Evolutionary conservation across 2,329 filamentous ascomycete species (phyloP).

Genomic region (Raffaelea deltoideospora): DNA sequence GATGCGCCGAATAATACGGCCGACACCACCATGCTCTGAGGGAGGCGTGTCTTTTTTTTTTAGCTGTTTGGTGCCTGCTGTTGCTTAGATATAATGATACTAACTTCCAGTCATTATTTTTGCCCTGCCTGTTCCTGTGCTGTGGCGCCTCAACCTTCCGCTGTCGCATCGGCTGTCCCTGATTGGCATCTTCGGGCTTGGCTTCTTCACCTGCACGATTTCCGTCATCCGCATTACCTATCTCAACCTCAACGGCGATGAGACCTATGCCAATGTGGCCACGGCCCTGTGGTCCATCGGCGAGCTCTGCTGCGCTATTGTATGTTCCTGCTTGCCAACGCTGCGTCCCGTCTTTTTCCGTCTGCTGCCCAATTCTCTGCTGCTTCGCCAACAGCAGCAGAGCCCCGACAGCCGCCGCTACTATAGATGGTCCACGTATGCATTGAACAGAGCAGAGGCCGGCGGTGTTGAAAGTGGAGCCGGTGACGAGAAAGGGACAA

Average conservation of each 20-base stretch:
- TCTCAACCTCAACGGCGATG: conserved; percentile 18
- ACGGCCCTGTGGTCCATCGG: conserved; percentile 18
- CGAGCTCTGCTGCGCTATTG: conserved; percentile 21
- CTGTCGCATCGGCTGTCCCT: conserved; percentile 15
- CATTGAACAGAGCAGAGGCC: no score
- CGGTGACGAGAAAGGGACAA: no score
- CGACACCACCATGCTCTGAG: no score
- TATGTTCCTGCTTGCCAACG: conserved; percentile 21
- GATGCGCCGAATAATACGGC: no score
- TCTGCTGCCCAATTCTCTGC: conserved; percentile 1
- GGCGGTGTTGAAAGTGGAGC: no score
- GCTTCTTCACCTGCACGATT: conserved; percentile 25
- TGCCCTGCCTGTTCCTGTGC: conserved; percentile 19
- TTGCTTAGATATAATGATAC: no score
- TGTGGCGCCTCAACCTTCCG: conserved; percentile 12
- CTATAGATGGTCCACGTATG: no score
- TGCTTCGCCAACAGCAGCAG: no score
- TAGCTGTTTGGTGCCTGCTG: no score
- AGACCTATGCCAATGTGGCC: conserved; percentile 21
- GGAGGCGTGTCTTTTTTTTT: no score
- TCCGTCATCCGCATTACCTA: conserved; percentile 24
- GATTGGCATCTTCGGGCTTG: conserved; percentile 21
- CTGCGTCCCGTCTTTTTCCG: conserved; percentile 15
- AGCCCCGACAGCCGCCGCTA: no score
- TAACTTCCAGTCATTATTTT: conserved; percentile 16